Evolutionary conservation across 441 rosid genomes (phyloP), one percentile per base, ranked within the genome.

Genomic region (Aleurites moluccanus): DNA sequence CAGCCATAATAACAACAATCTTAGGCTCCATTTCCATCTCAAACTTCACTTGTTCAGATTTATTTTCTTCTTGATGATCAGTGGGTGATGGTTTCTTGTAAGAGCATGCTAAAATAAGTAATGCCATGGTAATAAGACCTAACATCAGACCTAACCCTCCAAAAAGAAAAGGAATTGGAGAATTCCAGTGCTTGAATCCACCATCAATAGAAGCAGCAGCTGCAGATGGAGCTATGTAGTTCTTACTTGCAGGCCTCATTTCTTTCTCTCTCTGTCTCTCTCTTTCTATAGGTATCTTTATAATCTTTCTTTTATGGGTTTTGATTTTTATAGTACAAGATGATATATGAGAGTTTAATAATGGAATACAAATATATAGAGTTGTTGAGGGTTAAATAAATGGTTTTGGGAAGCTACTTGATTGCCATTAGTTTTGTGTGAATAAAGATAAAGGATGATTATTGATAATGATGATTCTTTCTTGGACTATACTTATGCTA

Each of bases 1-100:
- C 98, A 0, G 98, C 94, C 97, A 94, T 92, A 63, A 92, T 87
- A 35, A 94, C 98, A 74, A 94, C 74, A 35, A 92, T 77, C 83
- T 89, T 89, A 62, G 89, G 92, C 76, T 93, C 88, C 70, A 45
- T 38, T 28, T 69, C 77, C 61, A 72, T 49, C 23, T 63, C 75
- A 8, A 76, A n/a, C 67, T 83, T 82, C 6, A 70, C 82, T 1
- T 64, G 78, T 6, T 25, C 14, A 35, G 65, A 42, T 25, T 71
- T 63, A 10, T 30, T 28, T 42, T 59, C 23, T 3, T 20, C 14
- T 27, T 80, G 85, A 57, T 80, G 81, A 15, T 86, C 91, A 4
- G 80, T 83, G 20, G 83, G 13, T 2, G 64, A 10, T 25, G 78
- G 8, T 55, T 71, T 73, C 62, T 75, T 64, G 75, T 69, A 75